Percentiles rank a stretch among this genome's conserved stretches.
These are phyloP conservation scores for Magnolia kwangsiensis DNA, from an alignment of 164 flowering plant genomes.

Conservation along the genomic window DNA sequence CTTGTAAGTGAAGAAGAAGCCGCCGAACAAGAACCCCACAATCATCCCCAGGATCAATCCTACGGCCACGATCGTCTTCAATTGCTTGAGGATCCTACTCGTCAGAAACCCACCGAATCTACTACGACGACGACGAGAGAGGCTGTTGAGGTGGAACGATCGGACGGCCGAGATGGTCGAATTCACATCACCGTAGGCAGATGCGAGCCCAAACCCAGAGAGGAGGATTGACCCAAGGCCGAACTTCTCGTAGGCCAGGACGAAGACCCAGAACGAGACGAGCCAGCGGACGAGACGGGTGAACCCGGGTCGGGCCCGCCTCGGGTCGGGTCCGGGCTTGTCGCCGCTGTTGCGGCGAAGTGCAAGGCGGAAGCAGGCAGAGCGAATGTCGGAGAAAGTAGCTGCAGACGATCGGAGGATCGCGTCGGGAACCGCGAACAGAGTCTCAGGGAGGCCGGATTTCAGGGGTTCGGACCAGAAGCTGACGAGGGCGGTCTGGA, in stretches of 20 bases:
- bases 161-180: conserved; percentile 64
- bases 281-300: conserved; percentile 68
- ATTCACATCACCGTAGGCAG: conserved; percentile 43
- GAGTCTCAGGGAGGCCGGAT: conserved; percentile 77
- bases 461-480: conserved; percentile 85
- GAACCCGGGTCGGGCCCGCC: conserved; percentile 45
- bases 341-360: conserved; percentile 33
- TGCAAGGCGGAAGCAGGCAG: conserved; percentile 25
- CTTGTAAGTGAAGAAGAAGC: conserved; percentile 80
- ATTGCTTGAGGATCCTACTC: conserved; percentile 49
- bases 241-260: conserved; percentile 56
- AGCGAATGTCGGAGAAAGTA: conserved; percentile 60
- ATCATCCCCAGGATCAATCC: conserved; percentile 81
- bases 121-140: conserved; percentile 43
- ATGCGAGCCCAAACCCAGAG: conserved; percentile 53
- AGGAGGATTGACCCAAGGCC: conserved; percentile 57
- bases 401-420: conserved; percentile 53
- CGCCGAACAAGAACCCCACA: conserved; percentile 58
- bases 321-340: not conserved
- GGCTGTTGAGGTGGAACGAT: conserved; percentile 37
- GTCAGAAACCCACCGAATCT: conserved; percentile 57
- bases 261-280: conserved; percentile 68
- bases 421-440: conserved; percentile 75
- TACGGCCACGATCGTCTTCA: conserved; percentile 80
- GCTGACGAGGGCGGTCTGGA: conserved; percentile 68